A percentile compares a stretch with the other conserved stretches of the same genome.
Conservation (phyloP, 352 stramenopile species). For the Globisporangium megalacanthum region DNA sequence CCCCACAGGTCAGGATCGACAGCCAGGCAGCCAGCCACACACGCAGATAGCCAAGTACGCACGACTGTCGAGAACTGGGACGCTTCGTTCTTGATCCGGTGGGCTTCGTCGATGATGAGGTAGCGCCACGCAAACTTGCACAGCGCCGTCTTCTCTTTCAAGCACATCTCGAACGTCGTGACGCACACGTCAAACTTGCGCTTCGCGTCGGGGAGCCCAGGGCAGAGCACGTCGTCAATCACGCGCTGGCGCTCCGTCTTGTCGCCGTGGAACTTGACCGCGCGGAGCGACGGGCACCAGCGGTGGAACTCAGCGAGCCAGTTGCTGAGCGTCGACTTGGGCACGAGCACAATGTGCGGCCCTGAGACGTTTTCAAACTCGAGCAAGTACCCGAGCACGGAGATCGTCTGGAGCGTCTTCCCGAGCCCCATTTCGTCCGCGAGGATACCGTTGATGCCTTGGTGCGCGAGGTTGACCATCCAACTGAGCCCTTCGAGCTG, state of each 20-base stretch:
- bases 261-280: conserved; percentile 92
- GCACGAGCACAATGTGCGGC: conserved; percentile 93
- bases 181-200: conserved; percentile 96
- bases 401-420: conserved; percentile 96
- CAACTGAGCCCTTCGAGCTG: conserved; percentile 98
- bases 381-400: conserved; percentile 76
- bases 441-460: conserved; percentile 99
- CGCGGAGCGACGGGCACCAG: conserved; percentile 89
- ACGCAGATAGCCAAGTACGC: too few relatives aligned
- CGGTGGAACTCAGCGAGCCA: conserved; percentile 92
- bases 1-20: not conserved
- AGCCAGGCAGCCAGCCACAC: too few relatives aligned
- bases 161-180: conserved; percentile 96
- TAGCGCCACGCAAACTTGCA: conserved; percentile 89
- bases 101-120: conserved; percentile 83
- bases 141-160: conserved; percentile 87
- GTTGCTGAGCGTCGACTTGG: conserved; percentile 91
- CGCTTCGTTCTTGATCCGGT: conserved; percentile 87
- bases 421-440: conserved; percentile 98
- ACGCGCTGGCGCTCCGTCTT: conserved; percentile 84
- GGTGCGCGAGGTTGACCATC: conserved; percentile 98
- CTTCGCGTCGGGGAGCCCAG: conserved; percentile 82
- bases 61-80: conserved; percentile 87
- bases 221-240: conserved; percentile 87
- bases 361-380: conserved; percentile 84